Base-by-base conservation (phyloP, 148 eudicot genomes). In the Linanthus parryae region DNA sequence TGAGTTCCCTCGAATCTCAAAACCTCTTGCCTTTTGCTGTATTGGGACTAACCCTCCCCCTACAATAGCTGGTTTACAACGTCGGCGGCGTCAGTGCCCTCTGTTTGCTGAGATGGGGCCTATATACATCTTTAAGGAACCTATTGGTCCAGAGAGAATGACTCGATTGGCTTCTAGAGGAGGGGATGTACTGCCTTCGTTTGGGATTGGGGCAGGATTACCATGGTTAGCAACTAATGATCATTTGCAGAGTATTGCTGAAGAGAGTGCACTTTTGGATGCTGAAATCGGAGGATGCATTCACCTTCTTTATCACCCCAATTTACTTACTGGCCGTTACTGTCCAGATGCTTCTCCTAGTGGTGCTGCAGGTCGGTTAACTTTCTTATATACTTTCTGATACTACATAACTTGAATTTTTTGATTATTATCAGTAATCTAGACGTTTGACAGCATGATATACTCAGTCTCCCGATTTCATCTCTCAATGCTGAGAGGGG, bases 41-140 rank as follows among this genome's bases (percentile, higher is more conserved):
- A 83, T 94, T 46, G 99, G 99, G 31, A 94, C 99, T 24, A 94
- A 88, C 50, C 92, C 96, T 21, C 99, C 99, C 24, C 96, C 99
- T 42, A 88, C 95, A 50, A 88, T 94, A 79, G 99, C 99, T 57
- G 99, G 96, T 59, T 73, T 88, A 66, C 96, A 94, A 71, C 96
- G 95, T 12, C 96, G 96, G 17, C 96, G 96, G 19, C 96, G 95
- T 53, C 99, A 94, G 35, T 94, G 96, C 68, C 96, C 99, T 48
- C 73, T 94, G 65, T 94, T 94, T 80, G 99, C 99, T 48, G 99
- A 94, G 78, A 82, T 94, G 96, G 99, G 99, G 16, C 95, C 99
- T 39, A 74, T 94, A 48, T 94, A 94, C 57, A 94, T 94, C 16
- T 94, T 94, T 56, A 94, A 80, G 71, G 99, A 94, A 66, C 75